Base-by-base conservation (phyloP, 352 stramenopile genomes). In the Phytophthora cryptogea region DNA sequence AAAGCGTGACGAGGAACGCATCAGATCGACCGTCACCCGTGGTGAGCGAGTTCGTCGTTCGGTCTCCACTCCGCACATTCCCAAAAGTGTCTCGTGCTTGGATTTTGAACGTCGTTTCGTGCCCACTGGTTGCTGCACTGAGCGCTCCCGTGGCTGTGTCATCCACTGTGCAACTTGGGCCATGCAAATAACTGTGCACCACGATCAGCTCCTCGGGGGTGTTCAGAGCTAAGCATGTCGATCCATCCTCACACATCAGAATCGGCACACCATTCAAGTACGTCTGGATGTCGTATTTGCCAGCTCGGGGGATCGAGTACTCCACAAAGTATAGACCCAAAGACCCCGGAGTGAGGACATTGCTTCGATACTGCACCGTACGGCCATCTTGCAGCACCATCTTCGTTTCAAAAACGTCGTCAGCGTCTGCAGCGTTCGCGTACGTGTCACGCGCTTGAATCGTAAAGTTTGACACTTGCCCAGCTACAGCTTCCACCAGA, bases 391-490 rank as follows among this genome's bases (percentile, higher is more conserved):
- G 57, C 31, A 88, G 72, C 59, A 90, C 83, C 67, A 98, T 95
- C 17, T 86, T 88, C 0, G 89, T 97, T 37, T 85, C 66, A 35
- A 99, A 96, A 5, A 69, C 42, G 37, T 66, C 59, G 14, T 72
- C 49, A 0, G 68, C 71, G 23, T 58, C 35, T 0, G 52, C 68
- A 7, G 59, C 80, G 59, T 99, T 99, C 2, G 77, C 80, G 68
- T 97, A 98, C 0, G 92, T 94, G 67, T 99, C 97, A 32, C 97
- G 96, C 2, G 95, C 83, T 63, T 98, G 94, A 46, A 99, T 96
- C n/a, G 89, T 96, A 62, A 99, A 97, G 62, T 93, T 97, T 5
- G 90, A 89, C 8, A 90, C 90, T 9, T 92, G 80, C 5, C 97
- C 97, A 10, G 95, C 94, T 6, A 97, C 87, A 5, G 90, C 94